Conservation (phyloP, 164 flowering plant genomes). For the Tetrastigma voinierianum region DNA sequence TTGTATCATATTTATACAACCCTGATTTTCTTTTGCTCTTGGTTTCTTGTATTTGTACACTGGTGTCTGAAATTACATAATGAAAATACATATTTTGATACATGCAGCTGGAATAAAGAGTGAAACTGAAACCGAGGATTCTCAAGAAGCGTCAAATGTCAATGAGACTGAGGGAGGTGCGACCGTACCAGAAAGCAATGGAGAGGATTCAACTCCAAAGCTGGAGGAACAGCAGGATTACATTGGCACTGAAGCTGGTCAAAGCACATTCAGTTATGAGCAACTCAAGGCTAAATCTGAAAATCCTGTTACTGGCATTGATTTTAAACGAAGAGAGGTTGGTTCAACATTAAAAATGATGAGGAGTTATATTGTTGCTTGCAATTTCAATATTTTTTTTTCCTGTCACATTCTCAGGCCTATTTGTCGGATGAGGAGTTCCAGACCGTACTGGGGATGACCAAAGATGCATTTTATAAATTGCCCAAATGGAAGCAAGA, state of each 20-base stretch:
- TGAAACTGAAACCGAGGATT: conserved; percentile 45
- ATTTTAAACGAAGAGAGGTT: conserved; percentile 91
- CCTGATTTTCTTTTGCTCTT: background rate
- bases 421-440: conserved; percentile 86
- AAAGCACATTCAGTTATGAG: conserved; percentile 63
- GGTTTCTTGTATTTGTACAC: background rate
- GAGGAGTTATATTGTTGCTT: too few relatives aligned
- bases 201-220: conserved; percentile 41
- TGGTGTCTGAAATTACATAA: background rate
- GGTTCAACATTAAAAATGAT: conserved; percentile 8
- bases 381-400: background rate
- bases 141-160: conserved; percentile 33
- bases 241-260: conserved; percentile 32
- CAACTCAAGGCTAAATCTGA: conserved; percentile 78
- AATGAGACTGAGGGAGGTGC: conserved; percentile 39
- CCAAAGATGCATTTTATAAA: conserved; percentile 75
- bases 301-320: conserved; percentile 84
- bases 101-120: conserved; percentile 44
- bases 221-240: conserved; percentile 44
- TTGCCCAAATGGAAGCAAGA: conserved; percentile 98
- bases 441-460: conserved; percentile 59
- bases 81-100: background rate
- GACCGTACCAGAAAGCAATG: conserved; percentile 44
- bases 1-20: too few relatives aligned
- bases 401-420: conserved; percentile 40